Evolutionary conservation across 768 basidiomycete species (phyloP).

Genomic region (Leccinum variicolor): DNA sequence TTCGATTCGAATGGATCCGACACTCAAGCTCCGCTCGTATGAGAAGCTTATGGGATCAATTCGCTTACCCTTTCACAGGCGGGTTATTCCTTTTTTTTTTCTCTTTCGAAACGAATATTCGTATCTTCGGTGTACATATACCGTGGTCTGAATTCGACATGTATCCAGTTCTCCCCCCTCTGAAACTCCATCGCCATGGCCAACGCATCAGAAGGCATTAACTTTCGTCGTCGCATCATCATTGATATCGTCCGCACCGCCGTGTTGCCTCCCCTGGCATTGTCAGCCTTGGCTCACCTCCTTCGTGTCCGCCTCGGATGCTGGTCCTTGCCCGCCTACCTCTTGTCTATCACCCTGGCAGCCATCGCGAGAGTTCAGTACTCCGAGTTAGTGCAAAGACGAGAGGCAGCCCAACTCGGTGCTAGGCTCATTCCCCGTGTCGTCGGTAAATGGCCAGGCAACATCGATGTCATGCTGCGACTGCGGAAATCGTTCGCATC

Average conservation of each 20-base stretch:
- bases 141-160: constrained; percentile 1
- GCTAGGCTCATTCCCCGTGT: constrained; percentile 55
- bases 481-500: constrained; percentile 55
- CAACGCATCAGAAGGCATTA: not conserved
- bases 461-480: constrained; percentile 61
- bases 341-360: constrained; percentile 42
- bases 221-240: constrained; percentile 50
- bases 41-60: constrained; percentile 3
- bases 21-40: constrained; percentile 13
- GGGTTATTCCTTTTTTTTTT: not conserved
- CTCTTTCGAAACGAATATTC: constrained; percentile 13
- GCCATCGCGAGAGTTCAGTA: constrained; percentile 35
- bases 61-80: constrained; percentile 13
- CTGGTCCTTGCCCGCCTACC: constrained; percentile 36
- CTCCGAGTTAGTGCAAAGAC: constrained; percentile 34
- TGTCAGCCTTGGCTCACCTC: constrained; percentile 32
- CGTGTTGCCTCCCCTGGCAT: constrained; percentile 38
- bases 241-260: constrained; percentile 42
- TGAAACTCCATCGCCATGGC: not conserved
- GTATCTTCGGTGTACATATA: constrained; percentile 11
- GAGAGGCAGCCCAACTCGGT: constrained; percentile 46
- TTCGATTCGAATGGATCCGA: not conserved
- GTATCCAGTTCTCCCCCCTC: not conserved
- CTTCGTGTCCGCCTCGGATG: constrained; percentile 33
- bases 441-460: constrained; percentile 74